Evolutionary conservation across 116 monocot species (phyloP).

Genomic region (Cymodocea nodosa): DNA sequence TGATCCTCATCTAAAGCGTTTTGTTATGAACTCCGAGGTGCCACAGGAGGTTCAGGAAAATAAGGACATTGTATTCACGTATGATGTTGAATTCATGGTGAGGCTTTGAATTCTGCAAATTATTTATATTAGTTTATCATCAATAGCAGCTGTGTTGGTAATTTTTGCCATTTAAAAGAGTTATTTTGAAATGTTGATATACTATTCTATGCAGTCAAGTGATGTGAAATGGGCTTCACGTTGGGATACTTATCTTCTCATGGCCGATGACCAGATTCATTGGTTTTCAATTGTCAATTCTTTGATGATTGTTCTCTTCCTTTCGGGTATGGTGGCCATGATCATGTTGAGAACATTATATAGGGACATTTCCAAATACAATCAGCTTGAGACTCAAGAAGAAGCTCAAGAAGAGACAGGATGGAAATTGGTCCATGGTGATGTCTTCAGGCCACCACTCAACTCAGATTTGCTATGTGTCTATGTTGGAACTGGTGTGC

Average conservation of each 20-base stretch:
- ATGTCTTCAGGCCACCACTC: conserved; percentile 65
- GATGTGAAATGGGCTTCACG: conserved; percentile 93
- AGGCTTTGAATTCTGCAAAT: conserved; percentile 3
- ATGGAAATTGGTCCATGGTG: conserved; percentile 93
- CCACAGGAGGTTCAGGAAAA: conserved; percentile 86
- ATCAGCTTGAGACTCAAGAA: conserved; percentile 96
- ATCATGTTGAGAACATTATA: conserved; percentile 97
- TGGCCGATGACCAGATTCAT: conserved; percentile 97
- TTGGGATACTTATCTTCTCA: conserved; percentile 97
- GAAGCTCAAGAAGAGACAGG: conserved; percentile 98
- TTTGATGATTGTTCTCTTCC: conserved; percentile 91
- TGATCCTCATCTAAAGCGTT: conserved; percentile 66
- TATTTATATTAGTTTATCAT: background rate
- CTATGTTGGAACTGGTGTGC: conserved; percentile 84
- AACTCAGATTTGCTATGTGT: conserved; percentile 81
- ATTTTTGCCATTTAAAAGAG: background rate
- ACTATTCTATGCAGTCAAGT: conserved; percentile 38
- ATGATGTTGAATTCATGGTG: conserved; percentile 88
- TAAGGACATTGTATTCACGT: conserved; percentile 87
- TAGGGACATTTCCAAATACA: conserved; percentile 94
- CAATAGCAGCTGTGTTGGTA: background rate
- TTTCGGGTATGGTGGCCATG: conserved; percentile 99
- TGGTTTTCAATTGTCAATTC: conserved; percentile 99
- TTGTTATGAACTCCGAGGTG: conserved; percentile 50
- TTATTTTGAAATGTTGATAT: background rate